Evolutionary conservation across 2,329 filamentous ascomycete species (phyloP).

Genomic region (Ustilaginoidea virens): DNA sequence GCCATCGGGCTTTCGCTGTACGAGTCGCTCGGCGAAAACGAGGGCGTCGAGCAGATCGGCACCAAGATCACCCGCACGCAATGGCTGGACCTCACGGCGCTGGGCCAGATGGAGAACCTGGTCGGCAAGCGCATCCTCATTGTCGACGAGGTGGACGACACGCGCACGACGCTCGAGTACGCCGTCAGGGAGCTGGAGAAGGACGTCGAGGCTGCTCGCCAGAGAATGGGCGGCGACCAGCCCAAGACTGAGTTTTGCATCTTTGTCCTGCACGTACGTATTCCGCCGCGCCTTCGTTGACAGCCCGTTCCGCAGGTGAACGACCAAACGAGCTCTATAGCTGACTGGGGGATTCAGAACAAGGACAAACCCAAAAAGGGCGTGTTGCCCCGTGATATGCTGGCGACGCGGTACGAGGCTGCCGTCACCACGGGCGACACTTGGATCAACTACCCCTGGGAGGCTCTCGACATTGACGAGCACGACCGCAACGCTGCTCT

Average conservation of each 20-base stretch:
- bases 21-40: slow-evolving; percentile 50
- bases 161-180: slow-evolving; percentile 84
- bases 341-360: slow-evolving; percentile 43
- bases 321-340: no score
- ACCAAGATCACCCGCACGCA: slow-evolving; percentile 95
- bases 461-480: slow-evolving; percentile 85
- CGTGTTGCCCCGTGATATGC: slow-evolving; percentile 60
- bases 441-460: slow-evolving; percentile 99
- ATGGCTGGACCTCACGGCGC: slow-evolving; percentile 82
- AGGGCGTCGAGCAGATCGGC: slow-evolving; percentile 56
- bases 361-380: slow-evolving; percentile 98
- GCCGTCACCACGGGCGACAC: slow-evolving; percentile 81
- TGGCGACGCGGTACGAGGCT: slow-evolving; percentile 64
- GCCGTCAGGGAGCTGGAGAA: slow-evolving; percentile 87
- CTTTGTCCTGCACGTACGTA: slow-evolving; percentile 80
- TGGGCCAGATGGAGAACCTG: slow-evolving; percentile 73
- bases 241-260: slow-evolving; percentile 77
- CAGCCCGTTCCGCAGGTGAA: no score
- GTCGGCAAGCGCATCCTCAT: slow-evolving; percentile 86
- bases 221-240: slow-evolving; percentile 49
- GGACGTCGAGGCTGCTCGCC: slow-evolving; percentile 72
- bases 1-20: slow-evolving; percentile 96
- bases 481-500: slow-evolving; percentile 58
- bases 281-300: not conserved
- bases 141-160: slow-evolving; percentile 93